Evolutionary conservation across 129 eudicot genomes (phyloP), one percentile per base, ranked within the genome.

Genomic region (Dittrichia graveolens): DNA sequence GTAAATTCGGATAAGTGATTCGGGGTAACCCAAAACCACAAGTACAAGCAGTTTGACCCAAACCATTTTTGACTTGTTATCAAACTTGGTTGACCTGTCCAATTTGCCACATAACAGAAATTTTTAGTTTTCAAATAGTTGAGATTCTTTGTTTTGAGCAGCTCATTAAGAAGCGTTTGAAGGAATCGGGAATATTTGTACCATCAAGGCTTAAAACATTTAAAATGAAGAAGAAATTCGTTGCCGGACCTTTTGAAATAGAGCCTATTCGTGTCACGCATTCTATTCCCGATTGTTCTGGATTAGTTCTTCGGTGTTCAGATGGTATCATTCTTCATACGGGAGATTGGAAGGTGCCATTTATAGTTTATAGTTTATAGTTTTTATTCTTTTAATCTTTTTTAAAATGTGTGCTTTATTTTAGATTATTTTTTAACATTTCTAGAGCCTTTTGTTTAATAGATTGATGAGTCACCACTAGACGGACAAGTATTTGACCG

Each of bases 211-310:
- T 94, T 63, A 94, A 94, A 78, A 79, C 84, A 45, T 94, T 94
- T 63, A 88, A 76, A 82, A 90, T 86, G 34, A 87, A 84, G 78
- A 88, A 35, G 71, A 90, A 78, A 81, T 94, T 94, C 41, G 74
- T 5, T 59, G 99, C 97, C 41, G 99, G 99, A 56, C 99, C 99
- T 45, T 94, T 94, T 73, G 99, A 94, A 74, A 85, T 94, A 66
- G 99, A 94, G 79, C 99, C 99, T 38, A 90, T 94, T 38, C 83
- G 93, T 73, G 99, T 94, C 48, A 94, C 99, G 42, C 99, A 94
- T 84, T 90, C 99, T 38, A 94, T 94, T 48, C 99, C 99, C 8
- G 99, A 94, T 84, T 94, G 99, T 79, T 87, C 87, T 80, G 99
- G 99, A 79, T 75, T 94, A 78, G 97, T 94, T 82, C 89, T 94